Percentiles rank a stretch among this genome's conserved stretches.
phyloP scores from a whole-genome alignment of 2,329 filamentous ascomycete genomes.

The Fusarium cyanostomum region DNA sequence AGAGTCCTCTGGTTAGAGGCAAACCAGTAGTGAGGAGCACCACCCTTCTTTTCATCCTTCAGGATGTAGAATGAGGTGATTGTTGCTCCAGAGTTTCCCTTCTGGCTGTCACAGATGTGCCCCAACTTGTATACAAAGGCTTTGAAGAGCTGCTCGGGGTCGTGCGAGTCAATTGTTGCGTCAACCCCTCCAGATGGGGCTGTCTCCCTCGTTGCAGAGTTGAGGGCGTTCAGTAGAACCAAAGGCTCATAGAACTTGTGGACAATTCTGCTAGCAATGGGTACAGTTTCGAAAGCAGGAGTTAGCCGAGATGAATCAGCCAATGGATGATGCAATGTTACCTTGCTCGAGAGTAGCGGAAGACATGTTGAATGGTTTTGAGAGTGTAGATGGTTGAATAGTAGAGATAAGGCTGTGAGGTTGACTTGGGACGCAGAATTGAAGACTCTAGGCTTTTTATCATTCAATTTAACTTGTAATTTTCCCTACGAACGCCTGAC shows the following conservation, averaged over 20 bases:
- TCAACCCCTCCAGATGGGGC: neutral
- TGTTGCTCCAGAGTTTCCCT: neutral
- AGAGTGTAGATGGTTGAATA: neutral
- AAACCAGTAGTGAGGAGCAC: slow-evolving; percentile 37
- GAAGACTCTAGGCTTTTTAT: too few species aligned
- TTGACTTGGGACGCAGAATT: neutral
- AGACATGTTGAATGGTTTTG: neutral
- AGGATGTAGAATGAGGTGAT: slow-evolving; percentile 40
- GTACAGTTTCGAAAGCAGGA: neutral
- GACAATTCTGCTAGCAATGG: neutral
- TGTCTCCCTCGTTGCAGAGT: neutral
- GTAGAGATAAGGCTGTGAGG: neutral
- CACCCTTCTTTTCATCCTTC: slow-evolving; percentile 16
- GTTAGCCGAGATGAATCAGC: neutral
- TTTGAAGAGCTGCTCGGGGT: slow-evolving; percentile 12
- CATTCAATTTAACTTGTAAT: neutral
- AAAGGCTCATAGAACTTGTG: slow-evolving; percentile 25
- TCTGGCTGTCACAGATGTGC: slow-evolving; percentile 18
- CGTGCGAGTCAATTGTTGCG: slow-evolving; percentile 2
- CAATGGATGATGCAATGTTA: neutral
- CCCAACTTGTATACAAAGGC: slow-evolving; percentile 29
- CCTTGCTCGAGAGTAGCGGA: neutral
- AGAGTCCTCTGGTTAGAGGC: slow-evolving; percentile 37
- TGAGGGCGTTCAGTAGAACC: slow-evolving; percentile 15
- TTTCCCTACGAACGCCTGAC: too few species aligned